Evolutionary conservation across 2,329 filamentous ascomycete genomes (phyloP).

Genomic region (Cordyceps tenuipes): DNA sequence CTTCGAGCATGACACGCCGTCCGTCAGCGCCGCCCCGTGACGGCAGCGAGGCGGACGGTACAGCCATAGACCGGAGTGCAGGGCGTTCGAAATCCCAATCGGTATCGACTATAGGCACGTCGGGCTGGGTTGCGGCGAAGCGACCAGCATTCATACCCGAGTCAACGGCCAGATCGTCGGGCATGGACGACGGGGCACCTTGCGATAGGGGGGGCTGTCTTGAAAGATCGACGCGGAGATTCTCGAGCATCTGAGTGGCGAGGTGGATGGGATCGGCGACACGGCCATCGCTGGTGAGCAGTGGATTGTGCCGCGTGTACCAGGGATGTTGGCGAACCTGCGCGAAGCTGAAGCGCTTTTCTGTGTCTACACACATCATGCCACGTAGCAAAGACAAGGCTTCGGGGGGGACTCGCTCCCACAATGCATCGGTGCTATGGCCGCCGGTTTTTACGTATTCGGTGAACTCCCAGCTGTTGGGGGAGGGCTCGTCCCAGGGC

Average conservation of each 20-base stretch:
- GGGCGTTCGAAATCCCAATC: constrained; percentile 86
- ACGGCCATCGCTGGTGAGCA: constrained; percentile 65
- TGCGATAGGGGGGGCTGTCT: constrained; percentile 51
- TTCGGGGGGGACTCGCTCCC: constrained; percentile 66
- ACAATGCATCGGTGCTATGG: constrained; percentile 77
- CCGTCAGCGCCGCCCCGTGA: constrained; percentile 23
- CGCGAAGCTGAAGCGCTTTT: constrained; percentile 72
- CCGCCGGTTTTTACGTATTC: constrained; percentile 77
- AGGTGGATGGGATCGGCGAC: constrained; percentile 72
- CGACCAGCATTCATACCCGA: constrained; percentile 33
- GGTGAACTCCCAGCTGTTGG: constrained; percentile 79
- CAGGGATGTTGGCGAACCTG: constrained; percentile 87
- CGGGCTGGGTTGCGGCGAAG: constrained; percentile 78
- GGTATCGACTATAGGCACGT: constrained; percentile 64
- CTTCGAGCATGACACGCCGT: constrained; percentile 43
- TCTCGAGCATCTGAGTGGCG: constrained; percentile 92
- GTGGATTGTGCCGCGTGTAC: constrained; percentile 77
- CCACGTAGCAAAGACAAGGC: constrained; percentile 78
- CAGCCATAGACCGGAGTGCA: constrained; percentile 43
- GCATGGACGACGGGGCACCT: constrained; percentile 18
- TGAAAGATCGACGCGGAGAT: constrained; percentile 79
- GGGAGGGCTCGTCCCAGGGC: constrained; percentile 90
- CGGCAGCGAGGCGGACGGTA: constrained; percentile 28
- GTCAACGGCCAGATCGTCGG: constrained; percentile 66
- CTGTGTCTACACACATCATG: constrained; percentile 79